These are phyloP conservation scores for Lachancea lanzarotensis DNA, from an alignment of 805 yeast genomes.

Conservation along the genomic window DNA sequence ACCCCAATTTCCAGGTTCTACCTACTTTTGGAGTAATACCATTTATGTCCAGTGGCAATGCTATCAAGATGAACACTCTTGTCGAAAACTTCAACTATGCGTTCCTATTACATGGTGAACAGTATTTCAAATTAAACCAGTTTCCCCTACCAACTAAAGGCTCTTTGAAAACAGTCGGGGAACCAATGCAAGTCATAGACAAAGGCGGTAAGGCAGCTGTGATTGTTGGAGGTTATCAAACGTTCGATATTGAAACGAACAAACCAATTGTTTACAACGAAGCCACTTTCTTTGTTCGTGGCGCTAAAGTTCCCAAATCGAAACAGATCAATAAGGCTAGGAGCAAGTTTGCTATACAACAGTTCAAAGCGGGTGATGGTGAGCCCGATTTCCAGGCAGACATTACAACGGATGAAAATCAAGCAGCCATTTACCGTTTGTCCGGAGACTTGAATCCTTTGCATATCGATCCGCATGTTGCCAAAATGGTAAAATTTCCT, in stretches of 20 bases:
- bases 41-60: conserved; percentile 58
- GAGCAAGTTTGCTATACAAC: conserved; percentile 53
- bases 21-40: conserved; percentile 92
- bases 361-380: conserved; percentile 54
- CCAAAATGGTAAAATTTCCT: conserved; percentile 78
- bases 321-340: conserved; percentile 44
- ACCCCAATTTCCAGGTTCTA: conserved; percentile 69
- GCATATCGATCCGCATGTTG: conserved; percentile 89
- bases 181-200: conserved; percentile 69
- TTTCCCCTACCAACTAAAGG: conserved; percentile 77
- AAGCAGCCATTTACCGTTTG: conserved; percentile 84
- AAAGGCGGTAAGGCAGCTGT: conserved; percentile 80
- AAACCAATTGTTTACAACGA: conserved; percentile 71
- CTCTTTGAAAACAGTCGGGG: conserved; percentile 49
- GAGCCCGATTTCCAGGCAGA: conserved; percentile 61
- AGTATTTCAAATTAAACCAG: conserved; percentile 68
- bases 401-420: conserved; percentile 56
- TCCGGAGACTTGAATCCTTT: conserved; percentile 94
- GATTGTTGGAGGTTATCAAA: conserved; percentile 65
- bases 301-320: conserved; percentile 49
- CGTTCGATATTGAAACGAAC: conserved; percentile 62
- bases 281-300: conserved; percentile 78
- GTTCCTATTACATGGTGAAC: conserved; percentile 91
- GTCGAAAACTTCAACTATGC: conserved; percentile 84
- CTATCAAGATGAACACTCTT: conserved; percentile 49